Percentiles rank a stretch among this genome's conserved stretches.
phyloP scores from a whole-genome alignment of 1,284 basidiomycete species.

The Ceratobasidium sp. region DNA sequence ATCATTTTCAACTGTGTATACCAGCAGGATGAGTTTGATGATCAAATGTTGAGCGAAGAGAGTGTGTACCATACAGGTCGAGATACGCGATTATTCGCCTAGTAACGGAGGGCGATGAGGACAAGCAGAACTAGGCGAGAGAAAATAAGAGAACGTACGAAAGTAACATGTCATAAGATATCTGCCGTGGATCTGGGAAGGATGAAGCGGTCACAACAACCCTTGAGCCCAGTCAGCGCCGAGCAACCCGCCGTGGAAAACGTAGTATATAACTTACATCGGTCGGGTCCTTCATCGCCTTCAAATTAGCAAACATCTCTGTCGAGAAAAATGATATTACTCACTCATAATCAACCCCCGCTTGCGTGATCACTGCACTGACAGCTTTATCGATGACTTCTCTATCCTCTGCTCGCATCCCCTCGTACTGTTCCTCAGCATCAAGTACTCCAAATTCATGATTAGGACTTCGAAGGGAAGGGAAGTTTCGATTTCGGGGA shows the following conservation, averaged over 20 bases:
- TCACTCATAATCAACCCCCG: constrained; percentile 88
- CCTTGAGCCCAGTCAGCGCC: constrained; percentile 60
- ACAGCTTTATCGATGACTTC: constrained; percentile 68
- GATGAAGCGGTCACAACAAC: constrained; percentile 84
- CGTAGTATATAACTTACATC: constrained; percentile 68
- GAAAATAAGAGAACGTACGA: constrained; percentile 65
- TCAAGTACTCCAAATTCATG: constrained; percentile 30
- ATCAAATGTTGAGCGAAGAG: constrained; percentile 28
- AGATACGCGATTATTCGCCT: constrained; percentile 82
- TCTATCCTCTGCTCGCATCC: constrained; percentile 58
- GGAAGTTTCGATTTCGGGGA: background rate
- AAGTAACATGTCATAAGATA: constrained; percentile 82
- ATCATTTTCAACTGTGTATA: constrained; percentile 80
- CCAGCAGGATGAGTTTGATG: constrained; percentile 18
- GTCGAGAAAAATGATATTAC: constrained; percentile 50
- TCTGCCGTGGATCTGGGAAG: constrained; percentile 80
- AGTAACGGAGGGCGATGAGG: constrained; percentile 18
- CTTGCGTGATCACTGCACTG: constrained; percentile 82
- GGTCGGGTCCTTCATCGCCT: constrained; percentile 74
- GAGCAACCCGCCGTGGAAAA: constrained; percentile 22
- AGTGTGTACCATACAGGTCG: constrained; percentile 76
- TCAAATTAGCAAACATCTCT: constrained; percentile 40
- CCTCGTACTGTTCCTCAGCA: constrained; percentile 59
- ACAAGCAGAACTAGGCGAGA: constrained; percentile 22
- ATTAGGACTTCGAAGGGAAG: constrained; percentile 19